Evolutionary conservation across 768 basidiomycete genomes (phyloP).

Genomic region (Termitomyces sp.): DNA sequence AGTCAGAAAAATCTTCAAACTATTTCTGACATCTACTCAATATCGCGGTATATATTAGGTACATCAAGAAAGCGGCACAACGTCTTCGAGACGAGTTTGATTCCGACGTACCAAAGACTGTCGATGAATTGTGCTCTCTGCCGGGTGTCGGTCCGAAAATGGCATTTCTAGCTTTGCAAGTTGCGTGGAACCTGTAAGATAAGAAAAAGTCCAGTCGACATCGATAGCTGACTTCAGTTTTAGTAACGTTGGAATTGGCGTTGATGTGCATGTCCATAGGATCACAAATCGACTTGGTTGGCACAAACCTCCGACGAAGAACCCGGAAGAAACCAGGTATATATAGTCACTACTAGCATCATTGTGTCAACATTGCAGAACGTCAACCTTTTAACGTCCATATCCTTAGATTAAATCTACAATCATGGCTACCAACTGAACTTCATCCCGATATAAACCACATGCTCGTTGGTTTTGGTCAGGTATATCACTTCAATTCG

Average conservation of each 20-base stretch:
- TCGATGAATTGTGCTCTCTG: conserved; percentile 81
- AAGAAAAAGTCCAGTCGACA: background rate
- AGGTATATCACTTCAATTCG: conserved; percentile 38
- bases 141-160: conserved; percentile 96
- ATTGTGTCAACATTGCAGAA: background rate
- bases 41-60: conserved; percentile 31
- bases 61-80: conserved; percentile 69
- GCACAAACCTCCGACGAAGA: conserved; percentile 82
- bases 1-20: conserved; percentile 35
- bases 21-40: background rate
- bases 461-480: conserved; percentile 79
- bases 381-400: background rate
- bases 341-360: background rate
- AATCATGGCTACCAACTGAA: conserved; percentile 79
- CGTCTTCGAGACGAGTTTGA: conserved; percentile 65
- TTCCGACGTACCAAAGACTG: conserved; percentile 84
- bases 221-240: background rate
- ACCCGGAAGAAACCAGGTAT: conserved; percentile 83
- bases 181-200: conserved; percentile 79
- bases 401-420: conserved; percentile 54
- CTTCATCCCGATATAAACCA: conserved; percentile 74
- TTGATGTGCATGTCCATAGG: conserved; percentile 93
- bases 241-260: conserved; percentile 88
- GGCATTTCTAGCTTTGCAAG: conserved; percentile 82
- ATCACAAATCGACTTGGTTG: conserved; percentile 92